A percentile compares a stretch with the other conserved stretches of the same genome.
phyloP scores from a whole-genome alignment of 768 basidiomycete species.

The Trametes sanguinea region DNA sequence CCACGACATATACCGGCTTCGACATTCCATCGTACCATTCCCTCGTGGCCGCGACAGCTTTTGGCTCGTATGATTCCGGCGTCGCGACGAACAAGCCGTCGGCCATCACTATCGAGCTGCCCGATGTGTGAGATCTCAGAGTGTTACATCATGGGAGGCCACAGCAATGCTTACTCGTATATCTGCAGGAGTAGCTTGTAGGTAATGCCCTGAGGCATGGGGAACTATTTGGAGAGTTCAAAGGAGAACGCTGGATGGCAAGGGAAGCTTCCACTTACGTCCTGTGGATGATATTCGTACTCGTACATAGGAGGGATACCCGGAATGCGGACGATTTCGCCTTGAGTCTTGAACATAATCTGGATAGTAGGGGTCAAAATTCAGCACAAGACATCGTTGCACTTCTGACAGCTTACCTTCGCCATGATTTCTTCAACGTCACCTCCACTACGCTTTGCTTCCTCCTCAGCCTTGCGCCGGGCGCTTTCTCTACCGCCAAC shows the following conservation, averaged over 20 bases:
- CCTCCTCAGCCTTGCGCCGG: constrained; percentile 10
- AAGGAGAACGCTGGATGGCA: no score
- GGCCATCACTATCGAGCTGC: background rate
- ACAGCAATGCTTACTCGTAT: background rate
- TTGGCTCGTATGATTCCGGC: constrained; percentile 23
- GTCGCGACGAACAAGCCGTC: constrained; percentile 25
- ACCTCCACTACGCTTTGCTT: constrained; percentile 4
- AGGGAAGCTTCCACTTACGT: constrained; percentile 4
- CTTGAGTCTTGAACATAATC: constrained; percentile 1
- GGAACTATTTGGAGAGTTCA: background rate
- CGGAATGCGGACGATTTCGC: constrained; percentile 16
- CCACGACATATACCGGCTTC: constrained; percentile 18
- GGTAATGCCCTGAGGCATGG: background rate
- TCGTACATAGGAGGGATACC: constrained; percentile 29
- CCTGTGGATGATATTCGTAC: constrained; percentile 26
- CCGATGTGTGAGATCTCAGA: background rate
- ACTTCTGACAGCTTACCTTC: constrained; percentile 1
- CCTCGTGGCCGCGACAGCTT: constrained; percentile 13
- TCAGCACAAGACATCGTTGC: no score
- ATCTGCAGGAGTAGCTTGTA: background rate
- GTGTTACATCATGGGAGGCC: background rate
- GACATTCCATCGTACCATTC: constrained; percentile 21
- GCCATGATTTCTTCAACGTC: background rate
- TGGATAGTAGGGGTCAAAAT: background rate
- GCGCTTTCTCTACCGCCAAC: constrained; percentile 15